phyloP scores from a whole-genome alignment of 352 stramenopile species.

The Phytophthora cryptogea region DNA sequence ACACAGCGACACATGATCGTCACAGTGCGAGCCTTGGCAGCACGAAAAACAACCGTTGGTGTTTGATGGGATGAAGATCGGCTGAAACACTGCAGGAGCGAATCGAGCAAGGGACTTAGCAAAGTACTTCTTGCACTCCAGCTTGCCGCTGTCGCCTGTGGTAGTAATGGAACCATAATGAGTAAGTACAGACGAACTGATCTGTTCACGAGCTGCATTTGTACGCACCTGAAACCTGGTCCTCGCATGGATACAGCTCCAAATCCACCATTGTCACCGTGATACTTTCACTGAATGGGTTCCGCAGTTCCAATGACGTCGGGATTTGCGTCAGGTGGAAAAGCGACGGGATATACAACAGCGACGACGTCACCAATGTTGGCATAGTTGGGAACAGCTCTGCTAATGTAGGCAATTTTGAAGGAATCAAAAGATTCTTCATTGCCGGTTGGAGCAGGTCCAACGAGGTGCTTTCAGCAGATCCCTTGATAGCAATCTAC shows the following conservation, averaged over 20 bases:
- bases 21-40: conserved; percentile 67
- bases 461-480: conserved; percentile 49
- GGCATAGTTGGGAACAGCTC: conserved; percentile 71
- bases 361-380: conserved; percentile 74
- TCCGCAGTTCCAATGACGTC: conserved; percentile 74
- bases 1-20: conserved; percentile 60
- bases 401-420: conserved; percentile 57
- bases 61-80: conserved; percentile 78
- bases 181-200: not conserved
- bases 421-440: conserved; percentile 53
- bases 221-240: conserved; percentile 55
- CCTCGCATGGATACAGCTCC: conserved; percentile 76
- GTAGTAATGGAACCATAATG: not conserved
- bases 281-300: conserved; percentile 83
- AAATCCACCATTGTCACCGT: conserved; percentile 69
- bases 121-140: conserved; percentile 81
- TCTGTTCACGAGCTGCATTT: not conserved
- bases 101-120: conserved; percentile 65
- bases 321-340: conserved; percentile 72
- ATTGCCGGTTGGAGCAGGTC: conserved; percentile 74
- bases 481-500: conserved; percentile 75
- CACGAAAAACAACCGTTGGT: conserved; percentile 76
- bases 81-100: conserved; percentile 54
- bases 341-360: conserved; percentile 77
- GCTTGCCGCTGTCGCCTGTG: conserved; percentile 37